A percentile compares a stretch with the other conserved stretches of the same genome.
Conservation (phyloP, 768 basidiomycete species). For the Tricholoma saponaceum region DNA sequence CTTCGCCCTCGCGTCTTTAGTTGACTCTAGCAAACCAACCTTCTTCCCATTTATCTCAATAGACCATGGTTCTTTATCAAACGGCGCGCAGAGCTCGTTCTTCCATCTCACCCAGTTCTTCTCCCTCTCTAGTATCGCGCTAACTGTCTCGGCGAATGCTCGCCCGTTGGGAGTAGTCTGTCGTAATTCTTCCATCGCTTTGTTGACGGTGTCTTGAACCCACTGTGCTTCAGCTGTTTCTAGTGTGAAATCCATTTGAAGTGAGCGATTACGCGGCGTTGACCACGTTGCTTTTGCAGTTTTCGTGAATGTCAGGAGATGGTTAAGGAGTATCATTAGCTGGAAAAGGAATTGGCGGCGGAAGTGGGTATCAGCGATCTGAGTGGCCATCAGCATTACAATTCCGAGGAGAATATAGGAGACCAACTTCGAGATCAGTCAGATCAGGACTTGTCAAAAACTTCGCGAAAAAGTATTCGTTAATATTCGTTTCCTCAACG, state of each 20-base stretch:
- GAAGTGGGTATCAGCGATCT: conserved; percentile 91
- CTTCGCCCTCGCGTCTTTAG: conserved; percentile 43
- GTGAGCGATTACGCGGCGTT: conserved; percentile 65
- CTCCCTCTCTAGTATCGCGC: conserved; percentile 72
- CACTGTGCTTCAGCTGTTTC: conserved; percentile 66
- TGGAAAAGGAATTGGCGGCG: conserved; percentile 92
- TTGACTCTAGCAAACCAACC: conserved; percentile 61
- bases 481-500: conserved; percentile 47
- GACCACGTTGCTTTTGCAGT: conserved; percentile 57
- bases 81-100: conserved; percentile 73
- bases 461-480: conserved; percentile 91
- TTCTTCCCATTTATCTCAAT: conserved; percentile 43
- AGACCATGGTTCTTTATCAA: conserved; percentile 69
- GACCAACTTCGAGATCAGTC: conserved; percentile 76
- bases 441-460: conserved; percentile 87
- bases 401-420: background rate
- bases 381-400: conserved; percentile 6
- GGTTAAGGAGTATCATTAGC: conserved; percentile 69
- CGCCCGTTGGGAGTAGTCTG: conserved; percentile 78
- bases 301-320: conserved; percentile 73
- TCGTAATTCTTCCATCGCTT: conserved; percentile 55
- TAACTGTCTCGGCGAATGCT: conserved; percentile 70
- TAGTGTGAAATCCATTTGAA: conserved; percentile 81
- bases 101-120: conserved; percentile 93
- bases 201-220: conserved; percentile 67